These are phyloP conservation scores for Talaromyces sp. DNA, from an alignment of 2,329 filamentous ascomycete species.

Conservation along the genomic window DNA sequence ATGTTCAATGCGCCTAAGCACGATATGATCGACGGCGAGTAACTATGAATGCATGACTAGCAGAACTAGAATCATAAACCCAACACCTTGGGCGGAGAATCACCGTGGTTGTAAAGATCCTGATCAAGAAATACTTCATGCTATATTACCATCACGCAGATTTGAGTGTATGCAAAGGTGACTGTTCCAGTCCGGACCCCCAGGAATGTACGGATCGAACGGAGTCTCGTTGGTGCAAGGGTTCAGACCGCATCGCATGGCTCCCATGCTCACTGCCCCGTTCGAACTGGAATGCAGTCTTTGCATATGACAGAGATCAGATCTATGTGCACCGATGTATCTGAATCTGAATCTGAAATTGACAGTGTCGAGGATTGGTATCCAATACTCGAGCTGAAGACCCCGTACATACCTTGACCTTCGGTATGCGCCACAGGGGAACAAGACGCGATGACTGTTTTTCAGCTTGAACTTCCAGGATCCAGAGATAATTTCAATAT, in stretches of 20 bases:
- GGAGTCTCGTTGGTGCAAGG: background rate
- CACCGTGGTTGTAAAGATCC: too few species aligned
- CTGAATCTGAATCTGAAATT: background rate
- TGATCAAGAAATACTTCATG: too few species aligned
- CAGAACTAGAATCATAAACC: background rate
- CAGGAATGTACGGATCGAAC: background rate
- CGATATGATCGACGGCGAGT: background rate
- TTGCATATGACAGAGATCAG: constrained; percentile 1
- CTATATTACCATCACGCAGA: too few species aligned
- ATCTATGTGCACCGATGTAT: background rate
- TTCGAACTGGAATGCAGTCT: constrained; percentile 1
- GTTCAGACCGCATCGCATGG: background rate
- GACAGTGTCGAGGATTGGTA: too few species aligned
- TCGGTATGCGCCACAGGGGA: background rate
- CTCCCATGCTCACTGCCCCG: constrained; percentile 2
- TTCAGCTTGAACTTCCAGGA: too few species aligned
- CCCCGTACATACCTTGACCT: background rate
- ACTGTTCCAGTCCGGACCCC: background rate
- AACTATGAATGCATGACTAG: background rate
- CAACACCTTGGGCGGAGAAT: too few species aligned
- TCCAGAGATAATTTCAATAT: too few species aligned
- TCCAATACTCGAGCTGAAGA: too few species aligned
- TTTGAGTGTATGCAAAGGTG: too few species aligned
- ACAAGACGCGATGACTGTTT: too few species aligned
- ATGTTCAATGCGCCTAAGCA: background rate